These are phyloP conservation scores for Eutrema yunnanense DNA, from an alignment of 345 rosid genomes.

Conservation along the genomic window DNA sequence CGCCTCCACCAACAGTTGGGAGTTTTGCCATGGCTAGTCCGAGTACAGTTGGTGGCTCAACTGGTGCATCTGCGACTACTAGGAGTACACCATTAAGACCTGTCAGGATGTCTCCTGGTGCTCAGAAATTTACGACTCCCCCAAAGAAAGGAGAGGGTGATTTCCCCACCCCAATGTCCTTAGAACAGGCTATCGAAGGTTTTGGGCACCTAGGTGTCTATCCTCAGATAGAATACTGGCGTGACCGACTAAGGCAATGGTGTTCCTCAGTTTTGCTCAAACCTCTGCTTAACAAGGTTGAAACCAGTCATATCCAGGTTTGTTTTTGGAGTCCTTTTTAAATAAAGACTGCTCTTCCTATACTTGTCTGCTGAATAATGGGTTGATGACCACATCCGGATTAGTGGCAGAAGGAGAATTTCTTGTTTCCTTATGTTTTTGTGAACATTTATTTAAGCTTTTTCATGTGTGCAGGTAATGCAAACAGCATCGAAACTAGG, in stretches of 20 bases:
- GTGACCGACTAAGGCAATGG: constrained; percentile 91
- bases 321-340: background rate
- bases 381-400: background rate
- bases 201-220: constrained; percentile 70
- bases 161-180: constrained; percentile 81
- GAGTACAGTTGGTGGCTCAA: constrained; percentile 54
- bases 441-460: background rate
- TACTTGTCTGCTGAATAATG: background rate
- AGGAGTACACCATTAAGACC: constrained; percentile 86
- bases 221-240: constrained; percentile 92
- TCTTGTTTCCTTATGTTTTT: constrained; percentile 8
- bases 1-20: constrained; percentile 73
- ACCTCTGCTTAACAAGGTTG: constrained; percentile 71
- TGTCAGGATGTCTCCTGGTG: constrained; percentile 97
- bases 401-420: constrained; percentile 2
- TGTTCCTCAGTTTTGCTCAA: constrained; percentile 74
- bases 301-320: constrained; percentile 88
- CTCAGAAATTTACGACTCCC: constrained; percentile 88
- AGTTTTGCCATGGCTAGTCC: constrained; percentile 71
- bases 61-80: constrained; percentile 69
- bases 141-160: constrained; percentile 98
- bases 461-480: constrained; percentile 56
- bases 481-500: constrained; percentile 78
- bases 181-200: constrained; percentile 84
- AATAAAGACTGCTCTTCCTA: background rate